Base-by-base conservation (phyloP, 768 basidiomycete genomes). In the Termitomyces sp. region DNA sequence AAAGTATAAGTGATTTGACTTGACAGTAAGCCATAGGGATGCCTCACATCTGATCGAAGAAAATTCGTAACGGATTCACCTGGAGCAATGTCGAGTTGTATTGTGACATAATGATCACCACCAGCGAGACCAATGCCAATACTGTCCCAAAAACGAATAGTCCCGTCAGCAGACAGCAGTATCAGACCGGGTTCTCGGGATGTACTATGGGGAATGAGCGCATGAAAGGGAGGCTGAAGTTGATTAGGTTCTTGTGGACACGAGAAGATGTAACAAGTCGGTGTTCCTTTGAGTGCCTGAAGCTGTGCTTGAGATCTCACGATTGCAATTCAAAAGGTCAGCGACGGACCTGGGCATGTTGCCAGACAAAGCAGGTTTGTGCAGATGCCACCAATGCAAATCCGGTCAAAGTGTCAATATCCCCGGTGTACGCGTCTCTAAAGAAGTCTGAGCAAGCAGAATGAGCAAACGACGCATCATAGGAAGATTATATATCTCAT, bases 121-220 rank as follows among this genome's bases (percentile, higher is more conserved):
- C 91, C 90, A 2, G 91, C 88, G 14, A 93, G 80, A 16, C 90
- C 90, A 58, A 87, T 89, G 4, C 86, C 86, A 44, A 95, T 87
- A 59, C 86, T 88, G 56, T 94, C 87, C 94, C 94, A 98, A 68
- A 92, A 90, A 38, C 90, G 83, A 56, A 92, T 73, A 61, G 85
- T 76, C 4, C 94, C 94, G 0, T 79, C 73, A 6, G 81, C 73
- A 8, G 88, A 88, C 51, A 91, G 73, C 53, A 95, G 80, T 44
- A 97, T 84, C 40, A 96, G 81, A 26, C 94, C 94, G 3, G 94
- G 94, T 72, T 98, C 94, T 43, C 90, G 83, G 13, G 82, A 78
- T 4, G 78, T 60, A 13, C 80, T 81, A 64, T 82, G 82, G 16
- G 90, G 88, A 22, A 92, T 81, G 16, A 93, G 80, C n/a, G 78